Conservation (phyloP, 1,284 basidiomycete species). For the Malassezia japonica region DNA sequence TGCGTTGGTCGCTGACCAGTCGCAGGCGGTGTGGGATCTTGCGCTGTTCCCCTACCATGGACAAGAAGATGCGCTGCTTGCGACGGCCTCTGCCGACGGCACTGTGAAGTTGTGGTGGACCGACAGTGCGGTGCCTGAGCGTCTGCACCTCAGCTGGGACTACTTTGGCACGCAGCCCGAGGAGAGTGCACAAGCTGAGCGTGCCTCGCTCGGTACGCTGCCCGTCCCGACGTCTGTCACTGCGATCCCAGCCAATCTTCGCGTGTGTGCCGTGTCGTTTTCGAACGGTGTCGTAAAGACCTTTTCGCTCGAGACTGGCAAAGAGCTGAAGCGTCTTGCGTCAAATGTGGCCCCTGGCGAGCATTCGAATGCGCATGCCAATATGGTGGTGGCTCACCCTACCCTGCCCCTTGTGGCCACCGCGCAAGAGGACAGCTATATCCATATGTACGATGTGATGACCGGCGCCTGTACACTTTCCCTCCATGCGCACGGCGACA, state of each 20-base stretch:
- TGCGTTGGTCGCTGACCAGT: slow-evolving; percentile 71
- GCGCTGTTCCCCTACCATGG: slow-evolving; percentile 51
- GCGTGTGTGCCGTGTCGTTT: slow-evolving; percentile 62
- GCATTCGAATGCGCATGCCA: slow-evolving; percentile 58
- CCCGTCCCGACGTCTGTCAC: slow-evolving; percentile 69
- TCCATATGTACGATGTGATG: slow-evolving; percentile 74
- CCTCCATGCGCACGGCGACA: slow-evolving; percentile 80
- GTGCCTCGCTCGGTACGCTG: slow-evolving; percentile 47
- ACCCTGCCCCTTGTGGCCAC: slow-evolving; percentile 78
- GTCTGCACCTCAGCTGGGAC: slow-evolving; percentile 60
- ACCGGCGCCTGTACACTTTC: slow-evolving; percentile 76
- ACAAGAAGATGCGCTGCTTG: slow-evolving; percentile 55
- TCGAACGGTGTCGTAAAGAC: slow-evolving; percentile 80
- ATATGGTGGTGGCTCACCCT: slow-evolving; percentile 79
- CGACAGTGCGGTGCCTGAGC: background rate
- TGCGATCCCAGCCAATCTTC: slow-evolving; percentile 56
- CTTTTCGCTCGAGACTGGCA: slow-evolving; percentile 76
- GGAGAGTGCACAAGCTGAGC: slow-evolving; percentile 33
- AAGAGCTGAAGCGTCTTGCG: slow-evolving; percentile 56
- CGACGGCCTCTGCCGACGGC: slow-evolving; percentile 83
- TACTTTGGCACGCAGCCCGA: slow-evolving; percentile 54
- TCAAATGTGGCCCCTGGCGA: background rate
- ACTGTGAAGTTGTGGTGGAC: slow-evolving; percentile 73
- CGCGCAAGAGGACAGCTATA: slow-evolving; percentile 86
- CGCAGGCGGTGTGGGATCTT: slow-evolving; percentile 86